phyloP scores from a whole-genome alignment of 441 rosid species.

The Populus hybrid region DNA sequence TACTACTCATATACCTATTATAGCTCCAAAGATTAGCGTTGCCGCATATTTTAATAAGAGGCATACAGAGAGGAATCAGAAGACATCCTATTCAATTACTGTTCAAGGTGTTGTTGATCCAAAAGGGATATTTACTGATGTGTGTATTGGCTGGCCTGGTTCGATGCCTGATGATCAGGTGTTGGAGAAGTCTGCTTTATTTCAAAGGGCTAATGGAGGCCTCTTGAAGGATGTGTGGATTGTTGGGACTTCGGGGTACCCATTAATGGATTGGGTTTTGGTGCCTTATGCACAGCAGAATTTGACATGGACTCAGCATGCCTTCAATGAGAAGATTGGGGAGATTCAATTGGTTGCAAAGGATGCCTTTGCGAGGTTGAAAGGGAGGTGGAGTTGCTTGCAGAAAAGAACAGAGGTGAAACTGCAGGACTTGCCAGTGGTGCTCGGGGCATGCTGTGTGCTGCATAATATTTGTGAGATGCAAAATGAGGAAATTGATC shows the following conservation, averaged over 20 bases:
- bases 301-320: constrained; percentile 83
- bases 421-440: constrained; percentile 69
- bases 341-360: constrained; percentile 42
- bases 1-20: constrained; percentile 81
- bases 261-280: constrained; percentile 69
- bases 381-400: constrained; percentile 75
- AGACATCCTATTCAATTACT: constrained; percentile 72
- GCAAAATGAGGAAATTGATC: constrained; percentile 49
- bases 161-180: constrained; percentile 74
- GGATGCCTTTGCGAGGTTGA: constrained; percentile 62
- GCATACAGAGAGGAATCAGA: constrained; percentile 85
- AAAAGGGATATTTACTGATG: constrained; percentile 69
- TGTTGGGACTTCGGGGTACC: constrained; percentile 65
- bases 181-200: constrained; percentile 66
- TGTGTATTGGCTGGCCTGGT: constrained; percentile 90
- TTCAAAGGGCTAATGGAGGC: constrained; percentile 57
- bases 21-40: constrained; percentile 72
- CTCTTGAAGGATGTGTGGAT: constrained; percentile 63
- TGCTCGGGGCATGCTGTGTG: constrained; percentile 81
- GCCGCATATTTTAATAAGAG: constrained; percentile 69
- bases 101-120: constrained; percentile 82
- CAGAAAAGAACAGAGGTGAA: constrained; percentile 86
- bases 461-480: constrained; percentile 77
- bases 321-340: constrained; percentile 62
- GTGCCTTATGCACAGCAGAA: constrained; percentile 73